phyloP scores from a whole-genome alignment of 768 basidiomycete genomes.

The Phlebiopsis gigantea region DNA sequence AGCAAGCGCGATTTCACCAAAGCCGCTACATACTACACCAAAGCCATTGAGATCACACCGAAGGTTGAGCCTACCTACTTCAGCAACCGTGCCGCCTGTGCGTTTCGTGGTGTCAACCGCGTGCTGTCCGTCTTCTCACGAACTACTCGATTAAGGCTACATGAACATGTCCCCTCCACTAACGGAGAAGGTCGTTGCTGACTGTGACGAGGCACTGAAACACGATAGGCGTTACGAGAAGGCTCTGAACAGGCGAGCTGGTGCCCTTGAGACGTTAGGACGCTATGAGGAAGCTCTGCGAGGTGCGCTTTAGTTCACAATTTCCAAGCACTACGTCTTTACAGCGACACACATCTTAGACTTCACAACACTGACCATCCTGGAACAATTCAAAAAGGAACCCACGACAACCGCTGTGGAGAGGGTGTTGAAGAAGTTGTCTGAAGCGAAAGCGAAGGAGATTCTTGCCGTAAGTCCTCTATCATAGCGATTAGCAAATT shows the following conservation, averaged over 20 bases:
- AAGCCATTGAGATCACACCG: constrained; percentile 68
- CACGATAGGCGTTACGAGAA: constrained; percentile 86
- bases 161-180: constrained; percentile 87
- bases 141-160: constrained; percentile 51
- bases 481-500: not conserved
- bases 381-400: constrained; percentile 89
- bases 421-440: constrained; percentile 83
- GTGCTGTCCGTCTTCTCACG: not conserved
- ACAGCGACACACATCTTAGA: constrained; percentile 45
- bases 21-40: constrained; percentile 65
- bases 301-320: constrained; percentile 47
- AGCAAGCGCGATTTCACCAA: constrained; percentile 50
- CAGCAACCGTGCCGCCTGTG: constrained; percentile 96
- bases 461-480: constrained; percentile 52
- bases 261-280: constrained; percentile 74
- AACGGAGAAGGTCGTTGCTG: constrained; percentile 73
- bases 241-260: constrained; percentile 84
- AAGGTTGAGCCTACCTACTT: constrained; percentile 89
- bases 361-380: constrained; percentile 93
- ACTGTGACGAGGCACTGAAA: constrained; percentile 85
- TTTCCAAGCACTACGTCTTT: not conserved
- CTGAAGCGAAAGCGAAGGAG: constrained; percentile 65
- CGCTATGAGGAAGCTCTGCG: constrained; percentile 72
- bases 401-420: constrained; percentile 77
- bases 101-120: constrained; percentile 22